Evolutionary conservation across 192 early-diverging fungal species (phyloP).

Genomic region (Phycomyces nitens): DNA sequence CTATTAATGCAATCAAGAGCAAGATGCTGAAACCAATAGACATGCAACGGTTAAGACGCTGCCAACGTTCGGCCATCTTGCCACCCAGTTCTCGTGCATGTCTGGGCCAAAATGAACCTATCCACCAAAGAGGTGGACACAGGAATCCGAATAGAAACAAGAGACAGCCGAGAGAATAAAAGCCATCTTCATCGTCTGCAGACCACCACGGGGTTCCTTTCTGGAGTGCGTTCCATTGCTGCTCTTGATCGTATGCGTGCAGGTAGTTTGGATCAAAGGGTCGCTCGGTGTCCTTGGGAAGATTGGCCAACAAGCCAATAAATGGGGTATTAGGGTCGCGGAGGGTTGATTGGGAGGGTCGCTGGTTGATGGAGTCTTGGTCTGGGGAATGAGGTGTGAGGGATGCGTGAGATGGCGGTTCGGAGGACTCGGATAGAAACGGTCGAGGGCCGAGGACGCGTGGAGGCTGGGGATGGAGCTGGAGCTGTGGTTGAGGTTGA

Average conservation of each 20-base stretch:
- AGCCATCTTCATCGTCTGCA: conserved; percentile 16
- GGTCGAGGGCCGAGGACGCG: conserved; percentile 2
- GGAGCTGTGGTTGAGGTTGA: neutral
- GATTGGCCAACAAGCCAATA: neutral
- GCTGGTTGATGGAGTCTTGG: neutral
- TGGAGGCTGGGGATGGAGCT: neutral
- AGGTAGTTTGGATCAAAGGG: neutral
- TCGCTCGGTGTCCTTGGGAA: neutral
- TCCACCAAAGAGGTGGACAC: conserved; percentile 27
- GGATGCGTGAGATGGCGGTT: neutral
- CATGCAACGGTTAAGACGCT: conserved; percentile 23
- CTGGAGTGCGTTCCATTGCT: neutral
- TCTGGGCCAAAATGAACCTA: conserved; percentile 24
- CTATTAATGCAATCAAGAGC: conserved; percentile 18
- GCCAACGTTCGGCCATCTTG: conserved; percentile 30
- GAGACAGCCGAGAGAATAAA: conserved; percentile 14
- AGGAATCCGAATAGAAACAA: conserved; percentile 28
- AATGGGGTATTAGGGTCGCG: neutral
- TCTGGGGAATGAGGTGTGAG: neutral
- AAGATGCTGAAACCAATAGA: conserved; percentile 28
- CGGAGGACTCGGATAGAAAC: neutral
- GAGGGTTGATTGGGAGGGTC: neutral
- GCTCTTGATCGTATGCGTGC: neutral
- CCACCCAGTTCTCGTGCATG: conserved; percentile 15
- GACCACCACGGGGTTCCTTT: conserved; percentile 16